Base-by-base conservation (phyloP, 2,329 filamentous ascomycete species). In the Trichoderma sp. region DNA sequence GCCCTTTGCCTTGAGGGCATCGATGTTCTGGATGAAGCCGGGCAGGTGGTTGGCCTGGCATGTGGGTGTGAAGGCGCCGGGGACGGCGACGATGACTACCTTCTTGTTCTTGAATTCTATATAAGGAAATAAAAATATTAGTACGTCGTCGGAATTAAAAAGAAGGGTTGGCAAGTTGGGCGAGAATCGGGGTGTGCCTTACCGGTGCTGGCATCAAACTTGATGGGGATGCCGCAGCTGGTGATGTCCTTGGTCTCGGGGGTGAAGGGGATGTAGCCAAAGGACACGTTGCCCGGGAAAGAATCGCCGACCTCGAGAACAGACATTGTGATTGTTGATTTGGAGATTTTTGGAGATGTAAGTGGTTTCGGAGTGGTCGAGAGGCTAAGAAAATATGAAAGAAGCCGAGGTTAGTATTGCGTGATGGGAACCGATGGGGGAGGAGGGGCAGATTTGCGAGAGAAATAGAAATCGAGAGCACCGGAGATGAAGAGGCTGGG, bases 21-120 rank as follows among this genome's bases (percentile, higher is more conserved):
- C 85, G 76, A 91, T 84, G 81, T 93, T 91, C 81, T 88, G 83
- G 77, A 95, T 88, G 87, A 94, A 97, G 73, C 92, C 91, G 73
- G 93, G 92, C 73, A 97, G 85, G 85, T 97, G 94, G 81, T 87
- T 87, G 78, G 89, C 91, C 76, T 93, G 92, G 89, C 94, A 97
- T 77, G 92, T 92, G 32, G 94, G 93, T 55, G 93, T 97, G 87
- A 97, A 97, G 77, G 93, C 93, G 76, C 91, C 91, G 82, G 84
- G 86, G 67, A 89, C 85, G 73, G 87, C 83, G 77, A 89, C 85
- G 74, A 89, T 78, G 76, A 88, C 83, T 68, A 86, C 82, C 80
- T 88, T 89, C 79, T 88, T 88, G 79, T 83, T 79, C 79, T 85
- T 82, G 83, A 87, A 86, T 73, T 88, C 87, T 88, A 77, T 23